Evolutionary conservation across 352 stramenopile genomes (phyloP), one percentile per base, ranked within the genome.

Genomic region (Phytopythium ostracodes): DNA sequence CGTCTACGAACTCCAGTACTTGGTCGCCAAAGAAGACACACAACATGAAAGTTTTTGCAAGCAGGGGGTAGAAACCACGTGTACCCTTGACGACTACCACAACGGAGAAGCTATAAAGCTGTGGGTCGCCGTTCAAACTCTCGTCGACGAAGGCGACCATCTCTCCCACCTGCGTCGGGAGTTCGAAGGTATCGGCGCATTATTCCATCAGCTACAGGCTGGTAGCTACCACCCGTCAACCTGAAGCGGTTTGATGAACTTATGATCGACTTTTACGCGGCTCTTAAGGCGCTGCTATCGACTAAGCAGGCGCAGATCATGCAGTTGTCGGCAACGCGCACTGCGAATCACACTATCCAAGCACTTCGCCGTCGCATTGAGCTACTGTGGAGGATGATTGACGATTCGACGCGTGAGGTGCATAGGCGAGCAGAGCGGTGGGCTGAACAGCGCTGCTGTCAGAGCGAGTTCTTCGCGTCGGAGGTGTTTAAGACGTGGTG

Each of bases 1-100:
- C 10, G 59, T 76, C 4, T 44, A 56, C 5, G 49, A 56, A 14
- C 29, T 56, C 14, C n/a, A 56, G 42, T 49, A 20, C 20, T 14
- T 49, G 0, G 42, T 11, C 42, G 42, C 4, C 18, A 49, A 49
- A 15, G 42, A 49, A 25, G 42, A 36, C 24, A n/a, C 9, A 18
- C 17, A n/a, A 4, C n/a, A 52, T 4, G 25, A 22, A 17, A 5
- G n/a, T 18, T 33, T 10, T 11, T 9, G 10, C 1, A 0, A 10
- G 22, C 5, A 10, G 20, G 4, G 12, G 46, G 8, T 11, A 1
- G 24, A 22, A 2, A 29, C 25, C 8, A 20, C 14, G 10, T 29
- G 2, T 6, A 54, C 25, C 20, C 4, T 54, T n/a, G 24, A 54
- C 24, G 15, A 5, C 12, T 54, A 36, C 14, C 20, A 38, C 0